Percentiles rank a stretch among this genome's conserved stretches.
phyloP scores from a whole-genome alignment of 371 early-diverging fungal genomes.

The Blastocladiella emersonii region DNA sequence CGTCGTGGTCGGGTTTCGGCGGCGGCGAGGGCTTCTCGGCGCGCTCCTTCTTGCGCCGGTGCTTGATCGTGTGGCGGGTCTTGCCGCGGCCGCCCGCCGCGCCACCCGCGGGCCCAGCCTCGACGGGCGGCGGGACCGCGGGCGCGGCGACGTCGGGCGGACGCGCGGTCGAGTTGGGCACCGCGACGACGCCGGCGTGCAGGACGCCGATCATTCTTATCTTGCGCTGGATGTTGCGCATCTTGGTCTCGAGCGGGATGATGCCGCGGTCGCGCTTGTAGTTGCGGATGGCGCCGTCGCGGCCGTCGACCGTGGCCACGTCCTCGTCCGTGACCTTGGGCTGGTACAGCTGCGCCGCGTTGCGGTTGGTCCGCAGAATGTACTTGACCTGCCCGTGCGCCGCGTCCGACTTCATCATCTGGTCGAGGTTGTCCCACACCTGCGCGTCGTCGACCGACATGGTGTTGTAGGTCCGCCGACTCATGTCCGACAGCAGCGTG shows the following conservation, averaged over 20 bases:
- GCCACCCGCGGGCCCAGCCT: too few species aligned
- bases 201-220: too few species aligned
- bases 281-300: background rate
- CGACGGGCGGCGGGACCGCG: too few species aligned
- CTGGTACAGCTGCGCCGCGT: too few species aligned
- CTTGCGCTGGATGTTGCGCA: background rate
- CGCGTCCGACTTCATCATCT: background rate
- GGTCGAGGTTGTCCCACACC: background rate
- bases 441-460: too few species aligned
- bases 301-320: too few species aligned
- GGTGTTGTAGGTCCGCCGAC: too few species aligned
- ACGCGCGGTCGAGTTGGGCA: conserved; percentile 23
- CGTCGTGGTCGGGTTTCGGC: too few species aligned
- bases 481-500: background rate
- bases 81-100: too few species aligned
- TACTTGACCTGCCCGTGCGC: background rate
- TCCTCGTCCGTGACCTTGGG: too few species aligned
- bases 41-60: background rate
- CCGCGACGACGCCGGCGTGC: background rate
- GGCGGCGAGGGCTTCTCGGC: conserved; percentile 1
- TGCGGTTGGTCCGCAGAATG: background rate
- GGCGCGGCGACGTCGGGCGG: too few species aligned
- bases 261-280: background rate
- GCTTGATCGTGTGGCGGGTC: background rate
- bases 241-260: background rate